Percentiles rank a stretch among this genome's conserved stretches.
Evolutionary conservation across 2,329 filamentous ascomycete genomes (phyloP).

Genomic region (Aspergillus sp.): DNA sequence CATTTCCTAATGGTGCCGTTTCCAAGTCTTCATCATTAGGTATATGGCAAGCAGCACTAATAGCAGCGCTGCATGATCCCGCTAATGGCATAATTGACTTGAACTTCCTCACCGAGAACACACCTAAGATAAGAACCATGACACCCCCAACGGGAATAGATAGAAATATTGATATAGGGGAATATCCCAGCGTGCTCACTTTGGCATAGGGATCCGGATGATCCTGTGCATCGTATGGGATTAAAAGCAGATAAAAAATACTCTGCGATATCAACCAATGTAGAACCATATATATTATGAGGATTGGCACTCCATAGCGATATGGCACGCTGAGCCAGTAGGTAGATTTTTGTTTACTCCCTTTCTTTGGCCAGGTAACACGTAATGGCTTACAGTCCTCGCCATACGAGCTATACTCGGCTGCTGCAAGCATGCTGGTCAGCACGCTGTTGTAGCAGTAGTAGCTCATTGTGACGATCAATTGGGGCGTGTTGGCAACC

Average conservation of each 20-base stretch:
- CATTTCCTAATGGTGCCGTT: constrained; percentile 10
- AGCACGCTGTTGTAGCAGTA: constrained; percentile 29
- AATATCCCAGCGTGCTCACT: constrained; percentile 3
- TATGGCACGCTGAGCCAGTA: constrained; percentile 44
- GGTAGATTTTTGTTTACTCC: constrained; percentile 37
- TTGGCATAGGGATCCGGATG: not conserved
- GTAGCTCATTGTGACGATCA: constrained; percentile 29
- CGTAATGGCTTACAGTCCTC: constrained; percentile 35
- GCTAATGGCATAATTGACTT: constrained; percentile 24
- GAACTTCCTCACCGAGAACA: constrained; percentile 10
- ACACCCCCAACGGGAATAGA: constrained; percentile 3
- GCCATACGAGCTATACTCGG: constrained; percentile 46
- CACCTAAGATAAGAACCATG: constrained; percentile 7
- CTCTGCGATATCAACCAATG: constrained; percentile 47
- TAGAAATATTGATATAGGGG: constrained; percentile 4
- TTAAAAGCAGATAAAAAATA: constrained; percentile 37
- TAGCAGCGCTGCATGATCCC: constrained; percentile 23
- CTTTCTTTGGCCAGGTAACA: constrained; percentile 34
- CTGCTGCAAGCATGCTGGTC: constrained; percentile 43
- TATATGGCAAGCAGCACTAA: constrained; percentile 29
- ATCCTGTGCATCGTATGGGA: constrained; percentile 10
- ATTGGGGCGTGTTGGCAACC: constrained; percentile 27
- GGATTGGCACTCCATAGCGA: constrained; percentile 25
- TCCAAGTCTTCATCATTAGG: constrained; percentile 9
- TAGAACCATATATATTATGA: constrained; percentile 27